These are phyloP conservation scores for Blastobotrys buckinghamii DNA, from an alignment of 1,139 yeast species.

Conservation along the genomic window DNA sequence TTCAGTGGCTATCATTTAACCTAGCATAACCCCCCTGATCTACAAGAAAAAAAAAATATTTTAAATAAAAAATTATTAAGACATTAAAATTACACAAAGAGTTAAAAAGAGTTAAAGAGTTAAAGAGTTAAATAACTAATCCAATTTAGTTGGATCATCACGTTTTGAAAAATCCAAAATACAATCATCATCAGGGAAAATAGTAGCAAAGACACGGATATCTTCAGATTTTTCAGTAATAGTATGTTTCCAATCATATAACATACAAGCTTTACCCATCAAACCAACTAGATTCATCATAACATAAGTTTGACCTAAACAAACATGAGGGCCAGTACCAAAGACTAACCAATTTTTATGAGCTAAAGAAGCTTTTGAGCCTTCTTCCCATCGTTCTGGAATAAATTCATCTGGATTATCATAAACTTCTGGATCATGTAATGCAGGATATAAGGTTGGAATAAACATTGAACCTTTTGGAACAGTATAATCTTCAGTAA, in stretches of 20 bases:
- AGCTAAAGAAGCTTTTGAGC: constrained; percentile 51
- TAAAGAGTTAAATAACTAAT: no score
- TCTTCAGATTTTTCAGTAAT: constrained; percentile 81
- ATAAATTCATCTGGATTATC: constrained; percentile 88
- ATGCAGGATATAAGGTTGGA: constrained; percentile 90
- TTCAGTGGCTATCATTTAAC: no score
- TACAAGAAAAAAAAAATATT: no score
- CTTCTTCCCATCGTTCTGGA: constrained; percentile 91
- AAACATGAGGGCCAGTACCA: constrained; percentile 95
- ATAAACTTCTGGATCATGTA: constrained; percentile 95
- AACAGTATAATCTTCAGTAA: constrained; percentile 75
- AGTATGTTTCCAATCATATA: constrained; percentile 74
- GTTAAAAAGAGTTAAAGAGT: no score
- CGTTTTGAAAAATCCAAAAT: constrained; percentile 58
- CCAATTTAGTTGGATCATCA: constrained; percentile 8
- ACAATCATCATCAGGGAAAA: constrained; percentile 95
- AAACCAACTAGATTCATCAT: constrained; percentile 82
- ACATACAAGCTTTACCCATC: constrained; percentile 82
- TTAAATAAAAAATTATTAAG: no score
- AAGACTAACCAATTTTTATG: constrained; percentile 93
- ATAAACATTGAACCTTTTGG: constrained; percentile 97
- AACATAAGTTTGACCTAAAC: constrained; percentile 92
- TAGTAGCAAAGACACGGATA: constrained; percentile 93
- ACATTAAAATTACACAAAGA: no score
- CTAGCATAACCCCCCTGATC: no score